Percentiles rank a stretch among this genome's conserved stretches.
These are phyloP conservation scores for Uromyces viciae-fabae DNA, from an alignment of 1,284 basidiomycete genomes.

Conservation along the genomic window DNA sequence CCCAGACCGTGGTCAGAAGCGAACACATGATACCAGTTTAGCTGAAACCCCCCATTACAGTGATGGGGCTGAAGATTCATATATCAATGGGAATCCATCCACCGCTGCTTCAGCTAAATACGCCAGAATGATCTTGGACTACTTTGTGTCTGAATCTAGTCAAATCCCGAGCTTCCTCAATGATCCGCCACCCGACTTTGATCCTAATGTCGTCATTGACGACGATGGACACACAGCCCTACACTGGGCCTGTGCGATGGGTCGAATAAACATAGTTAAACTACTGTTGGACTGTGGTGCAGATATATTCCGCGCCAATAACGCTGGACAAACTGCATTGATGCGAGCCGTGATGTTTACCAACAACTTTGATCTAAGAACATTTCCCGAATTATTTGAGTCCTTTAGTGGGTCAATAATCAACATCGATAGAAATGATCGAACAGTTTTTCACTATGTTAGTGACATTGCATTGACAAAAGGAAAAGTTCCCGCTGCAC, in stretches of 20 bases:
- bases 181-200: conserved; percentile 83
- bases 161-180: conserved; percentile 85
- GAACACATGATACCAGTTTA: conserved; percentile 46
- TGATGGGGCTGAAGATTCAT: conserved; percentile 52
- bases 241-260: conserved; percentile 99
- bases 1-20: conserved; percentile 48
- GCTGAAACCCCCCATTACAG: conserved; percentile 49
- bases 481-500: conserved; percentile 92
- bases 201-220: conserved; percentile 94
- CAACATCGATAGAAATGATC: conserved; percentile 97
- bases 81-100: conserved; percentile 52
- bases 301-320: conserved; percentile 95
- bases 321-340: conserved; percentile 90
- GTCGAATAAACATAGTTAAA: conserved; percentile 92
- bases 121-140: conserved; percentile 93
- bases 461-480: conserved; percentile 98
- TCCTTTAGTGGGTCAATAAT: conserved; percentile 92
- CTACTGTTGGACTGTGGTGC: conserved; percentile 88
- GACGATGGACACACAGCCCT: conserved; percentile 96
- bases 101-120: conserved; percentile 62
- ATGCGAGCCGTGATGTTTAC: conserved; percentile 99
- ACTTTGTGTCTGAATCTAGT: conserved; percentile 96
- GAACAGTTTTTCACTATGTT: conserved; percentile 97
- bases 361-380: conserved; percentile 98
- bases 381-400: conserved; percentile 97